phyloP scores from a whole-genome alignment of 345 rosid species.

The Punica granatum region DNA sequence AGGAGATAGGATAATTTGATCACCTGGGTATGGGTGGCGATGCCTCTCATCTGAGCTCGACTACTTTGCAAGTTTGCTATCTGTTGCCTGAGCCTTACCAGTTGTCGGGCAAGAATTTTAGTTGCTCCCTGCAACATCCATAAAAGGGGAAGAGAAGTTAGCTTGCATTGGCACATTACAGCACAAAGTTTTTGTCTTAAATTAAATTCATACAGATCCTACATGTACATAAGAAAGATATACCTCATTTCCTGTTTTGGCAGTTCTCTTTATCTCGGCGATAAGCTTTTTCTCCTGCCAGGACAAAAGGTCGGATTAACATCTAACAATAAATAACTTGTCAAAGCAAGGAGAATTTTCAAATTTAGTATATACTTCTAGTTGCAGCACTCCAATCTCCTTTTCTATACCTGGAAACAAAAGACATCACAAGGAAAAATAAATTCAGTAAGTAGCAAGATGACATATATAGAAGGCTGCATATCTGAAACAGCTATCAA shows the following conservation, averaged over 20 bases:
- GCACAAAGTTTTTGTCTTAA: background rate
- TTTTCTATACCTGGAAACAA: slow-evolving; percentile 67
- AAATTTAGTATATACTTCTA: slow-evolving; percentile 50
- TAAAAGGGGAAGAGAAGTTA: background rate
- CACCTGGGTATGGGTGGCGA: slow-evolving; percentile 97
- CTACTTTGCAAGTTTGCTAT: slow-evolving; percentile 87
- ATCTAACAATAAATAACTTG: background rate
- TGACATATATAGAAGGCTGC: slow-evolving; percentile 4
- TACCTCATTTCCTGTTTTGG: slow-evolving; percentile 95
- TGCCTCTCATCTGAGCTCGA: slow-evolving; percentile 98
- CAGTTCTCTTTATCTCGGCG: slow-evolving; percentile 86
- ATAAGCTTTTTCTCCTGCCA: slow-evolving; percentile 89
- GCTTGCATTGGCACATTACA: background rate
- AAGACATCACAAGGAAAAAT: slow-evolving; percentile 9
- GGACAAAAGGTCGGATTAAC: slow-evolving; percentile 14
- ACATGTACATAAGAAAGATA: background rate
- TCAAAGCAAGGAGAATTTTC: background rate
- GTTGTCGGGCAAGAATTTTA: slow-evolving; percentile 78
- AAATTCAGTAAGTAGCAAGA: background rate
- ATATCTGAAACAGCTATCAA: background rate
- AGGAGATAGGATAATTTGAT: slow-evolving; percentile 18
- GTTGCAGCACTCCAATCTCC: slow-evolving; percentile 77
- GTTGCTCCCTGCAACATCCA: slow-evolving; percentile 61
- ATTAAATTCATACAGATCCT: background rate
- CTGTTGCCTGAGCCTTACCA: slow-evolving; percentile 85